A percentile compares a stretch with the other conserved stretches of the same genome.
Conservation (phyloP, 257 asterid genomes). For the Nicotiana sylvestris region DNA sequence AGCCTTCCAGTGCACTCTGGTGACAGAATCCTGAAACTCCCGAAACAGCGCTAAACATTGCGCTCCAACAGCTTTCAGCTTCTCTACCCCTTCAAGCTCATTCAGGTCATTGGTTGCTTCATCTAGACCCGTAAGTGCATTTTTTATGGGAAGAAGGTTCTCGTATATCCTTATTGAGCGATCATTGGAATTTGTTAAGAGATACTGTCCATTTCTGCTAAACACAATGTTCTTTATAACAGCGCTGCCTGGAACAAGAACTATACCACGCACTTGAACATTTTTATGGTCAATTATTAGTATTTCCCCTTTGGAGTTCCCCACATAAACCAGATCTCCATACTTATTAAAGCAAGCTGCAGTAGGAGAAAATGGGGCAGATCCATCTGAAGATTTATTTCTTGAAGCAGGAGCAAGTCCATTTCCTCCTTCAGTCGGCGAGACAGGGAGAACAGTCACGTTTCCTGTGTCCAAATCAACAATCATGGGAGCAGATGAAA, state of each 20-base stretch:
- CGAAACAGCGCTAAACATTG: slow-evolving; percentile 59
- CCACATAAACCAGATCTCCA: slow-evolving; percentile 82
- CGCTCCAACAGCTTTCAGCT: slow-evolving; percentile 62
- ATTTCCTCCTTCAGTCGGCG: slow-evolving; percentile 46
- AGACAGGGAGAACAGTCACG: slow-evolving; percentile 63
- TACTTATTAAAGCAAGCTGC: slow-evolving; percentile 84
- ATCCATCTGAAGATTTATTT: slow-evolving; percentile 69
- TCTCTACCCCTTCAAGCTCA: slow-evolving; percentile 57
- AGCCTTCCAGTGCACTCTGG: slow-evolving; percentile 91
- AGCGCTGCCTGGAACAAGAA: slow-evolving; percentile 62
- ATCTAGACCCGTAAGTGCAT: slow-evolving; percentile 43
- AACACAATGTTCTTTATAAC: slow-evolving; percentile 79
- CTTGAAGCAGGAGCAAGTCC: slow-evolving; percentile 48
- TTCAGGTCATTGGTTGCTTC: slow-evolving; percentile 26
- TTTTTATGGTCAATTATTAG: slow-evolving; percentile 56
- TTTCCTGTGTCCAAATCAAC: slow-evolving; percentile 51
- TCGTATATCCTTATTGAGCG: slow-evolving; percentile 74
- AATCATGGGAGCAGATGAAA: slow-evolving; percentile 85
- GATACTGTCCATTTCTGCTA: slow-evolving; percentile 77
- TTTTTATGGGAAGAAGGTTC: slow-evolving; percentile 70
- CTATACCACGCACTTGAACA: slow-evolving; percentile 45
- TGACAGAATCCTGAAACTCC: slow-evolving; percentile 83
- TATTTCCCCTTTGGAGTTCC: slow-evolving; percentile 89
- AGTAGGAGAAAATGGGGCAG: slow-evolving; percentile 77
- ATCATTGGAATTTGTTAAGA: slow-evolving; percentile 80